Evolutionary conservation across 2,329 filamentous ascomycete species (phyloP).

Genomic region (Colletotrichum higginsianum): DNA sequence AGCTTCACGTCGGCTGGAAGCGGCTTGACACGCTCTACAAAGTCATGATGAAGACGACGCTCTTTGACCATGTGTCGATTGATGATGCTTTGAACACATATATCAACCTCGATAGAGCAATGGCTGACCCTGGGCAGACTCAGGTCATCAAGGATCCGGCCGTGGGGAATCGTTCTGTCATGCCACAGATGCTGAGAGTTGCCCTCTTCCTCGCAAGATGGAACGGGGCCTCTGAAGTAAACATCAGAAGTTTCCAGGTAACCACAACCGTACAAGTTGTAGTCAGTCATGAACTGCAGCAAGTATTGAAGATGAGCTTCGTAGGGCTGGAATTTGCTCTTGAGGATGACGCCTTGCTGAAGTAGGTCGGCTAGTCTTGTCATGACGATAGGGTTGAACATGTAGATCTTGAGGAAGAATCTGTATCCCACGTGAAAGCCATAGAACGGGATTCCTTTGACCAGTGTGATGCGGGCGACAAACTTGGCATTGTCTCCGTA

Average conservation of each 20-base stretch:
- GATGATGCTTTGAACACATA: conserved; percentile 88
- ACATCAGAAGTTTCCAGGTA: conserved; percentile 83
- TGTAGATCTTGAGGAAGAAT: conserved; percentile 94
- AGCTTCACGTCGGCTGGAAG: conserved; percentile 80
- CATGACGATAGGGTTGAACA: conserved; percentile 90
- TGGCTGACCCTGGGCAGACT: conserved; percentile 84
- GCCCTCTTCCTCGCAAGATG: conserved; percentile 74
- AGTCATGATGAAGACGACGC: conserved; percentile 88
- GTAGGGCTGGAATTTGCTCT: conserved; percentile 87
- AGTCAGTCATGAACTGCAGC: conserved; percentile 98
- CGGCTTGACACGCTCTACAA: conserved; percentile 79
- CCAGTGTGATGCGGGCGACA: conserved; percentile 90
- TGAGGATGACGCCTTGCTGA: conserved; percentile 89
- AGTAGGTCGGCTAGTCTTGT: conserved; percentile 90
- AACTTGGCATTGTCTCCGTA: conserved; percentile 78
- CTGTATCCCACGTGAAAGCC: conserved; percentile 94
- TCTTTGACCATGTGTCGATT: conserved; percentile 84
- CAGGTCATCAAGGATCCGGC: conserved; percentile 73
- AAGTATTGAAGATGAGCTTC: conserved; percentile 95
- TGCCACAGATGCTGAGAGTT: conserved; percentile 83
- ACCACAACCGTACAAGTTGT: conserved; percentile 94
- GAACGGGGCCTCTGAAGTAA: conserved; percentile 82
- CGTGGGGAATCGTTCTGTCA: conserved; percentile 75
- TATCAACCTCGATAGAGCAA: conserved; percentile 90
- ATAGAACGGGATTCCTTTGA: conserved; percentile 96